A percentile compares a stretch with the other conserved stretches of the same genome.
These are phyloP conservation scores for Boletus huronensis DNA, from an alignment of 768 basidiomycete species.

Conservation along the genomic window DNA sequence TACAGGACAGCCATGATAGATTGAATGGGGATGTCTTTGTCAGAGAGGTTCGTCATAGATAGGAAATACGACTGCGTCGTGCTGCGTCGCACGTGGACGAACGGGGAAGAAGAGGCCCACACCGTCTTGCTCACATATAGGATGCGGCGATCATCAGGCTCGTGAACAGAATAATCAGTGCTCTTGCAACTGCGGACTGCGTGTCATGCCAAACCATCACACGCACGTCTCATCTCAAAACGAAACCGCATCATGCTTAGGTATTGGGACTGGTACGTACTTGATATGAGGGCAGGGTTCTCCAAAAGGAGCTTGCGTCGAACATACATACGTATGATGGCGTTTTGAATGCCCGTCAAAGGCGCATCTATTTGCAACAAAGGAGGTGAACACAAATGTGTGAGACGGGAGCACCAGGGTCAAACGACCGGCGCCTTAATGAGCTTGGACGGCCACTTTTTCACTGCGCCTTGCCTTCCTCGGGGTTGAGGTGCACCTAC, in stretches of 20 bases:
- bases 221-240: not conserved
- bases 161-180: not conserved
- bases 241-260: not conserved
- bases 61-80: not conserved
- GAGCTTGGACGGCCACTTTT: constrained; percentile 17
- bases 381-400: not conserved
- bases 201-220: no score
- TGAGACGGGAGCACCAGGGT: not conserved
- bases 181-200: not conserved
- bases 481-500: constrained; percentile 31
- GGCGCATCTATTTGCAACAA: constrained; percentile 21
- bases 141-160: not conserved
- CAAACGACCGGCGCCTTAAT: not conserved
- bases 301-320: not conserved
- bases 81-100: not conserved
- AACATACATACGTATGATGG: not conserved
- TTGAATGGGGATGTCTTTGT: not conserved
- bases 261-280: not conserved
- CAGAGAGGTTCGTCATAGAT: not conserved
- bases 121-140: not conserved
- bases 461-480: constrained; percentile 19
- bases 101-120: not conserved
- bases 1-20: not conserved
- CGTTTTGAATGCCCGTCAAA: not conserved
- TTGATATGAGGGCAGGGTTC: not conserved